Evolutionary conservation across 2,329 filamentous ascomycete genomes (phyloP).

Genomic region (Nothopassalora personata): DNA sequence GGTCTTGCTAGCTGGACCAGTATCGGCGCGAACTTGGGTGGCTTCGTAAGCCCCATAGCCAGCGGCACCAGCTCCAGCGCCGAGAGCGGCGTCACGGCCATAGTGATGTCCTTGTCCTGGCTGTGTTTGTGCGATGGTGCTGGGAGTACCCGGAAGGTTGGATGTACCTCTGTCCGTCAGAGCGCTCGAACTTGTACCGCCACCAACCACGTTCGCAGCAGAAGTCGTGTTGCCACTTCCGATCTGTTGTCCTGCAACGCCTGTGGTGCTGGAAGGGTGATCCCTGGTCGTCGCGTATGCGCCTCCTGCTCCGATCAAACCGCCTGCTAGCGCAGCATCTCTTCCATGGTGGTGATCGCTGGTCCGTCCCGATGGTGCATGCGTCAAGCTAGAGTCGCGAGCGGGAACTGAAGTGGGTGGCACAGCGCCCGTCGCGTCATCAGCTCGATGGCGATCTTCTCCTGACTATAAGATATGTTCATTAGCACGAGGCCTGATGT

Average conservation of each 20-base stretch:
- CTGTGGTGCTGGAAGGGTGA: background rate
- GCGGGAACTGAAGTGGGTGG: background rate
- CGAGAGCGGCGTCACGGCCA: constrained; percentile 30
- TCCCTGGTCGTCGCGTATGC: constrained; percentile 7
- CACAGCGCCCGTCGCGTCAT: background rate
- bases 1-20: constrained; percentile 23
- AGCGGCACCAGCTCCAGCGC: constrained; percentile 29
- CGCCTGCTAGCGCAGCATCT: constrained; percentile 31
- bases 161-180: background rate
- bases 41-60: constrained; percentile 21
- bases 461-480: background rate
- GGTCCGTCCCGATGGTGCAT: background rate
- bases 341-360: constrained; percentile 25
- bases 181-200: background rate
- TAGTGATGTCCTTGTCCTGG: constrained; percentile 20
- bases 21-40: constrained; percentile 15
- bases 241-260: background rate
- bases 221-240: background rate
- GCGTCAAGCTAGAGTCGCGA: background rate
- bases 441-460: constrained; percentile 6
- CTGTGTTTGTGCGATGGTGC: background rate
- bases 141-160: background rate
- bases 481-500: background rate
- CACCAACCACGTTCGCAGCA: background rate
- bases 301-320: constrained; percentile 28